phyloP scores from a whole-genome alignment of 2,329 filamentous ascomycete species.

The Periconia macrospinosa region DNA sequence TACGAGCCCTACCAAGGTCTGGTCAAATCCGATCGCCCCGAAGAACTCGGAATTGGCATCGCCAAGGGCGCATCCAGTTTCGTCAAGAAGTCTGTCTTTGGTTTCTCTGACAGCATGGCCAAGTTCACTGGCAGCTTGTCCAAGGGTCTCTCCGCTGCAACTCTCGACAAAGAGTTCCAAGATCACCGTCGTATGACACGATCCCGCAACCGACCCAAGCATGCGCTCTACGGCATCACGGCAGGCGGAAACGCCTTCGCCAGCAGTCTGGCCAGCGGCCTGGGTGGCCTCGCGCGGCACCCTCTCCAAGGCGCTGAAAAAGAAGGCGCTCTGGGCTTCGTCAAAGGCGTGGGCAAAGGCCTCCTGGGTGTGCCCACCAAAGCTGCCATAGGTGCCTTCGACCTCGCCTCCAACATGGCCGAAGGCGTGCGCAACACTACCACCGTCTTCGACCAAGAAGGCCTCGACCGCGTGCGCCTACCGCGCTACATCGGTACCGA shows the following conservation, averaged over 20 bases:
- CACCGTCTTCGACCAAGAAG: conserved; percentile 93
- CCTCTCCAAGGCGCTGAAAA: conserved; percentile 95
- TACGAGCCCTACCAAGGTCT: conserved; percentile 99
- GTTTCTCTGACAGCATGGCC: conserved; percentile 94
- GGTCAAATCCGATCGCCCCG: conserved; percentile 92
- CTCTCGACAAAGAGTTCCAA: conserved; percentile 98
- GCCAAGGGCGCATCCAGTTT: conserved; percentile 96
- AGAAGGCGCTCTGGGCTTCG: conserved; percentile 89
- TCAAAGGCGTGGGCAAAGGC: conserved; percentile 97
- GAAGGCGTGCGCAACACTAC: conserved; percentile 99
- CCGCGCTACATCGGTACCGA: conserved; percentile 90
- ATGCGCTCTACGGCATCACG: conserved; percentile 94
- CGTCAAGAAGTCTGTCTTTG: conserved; percentile 98
- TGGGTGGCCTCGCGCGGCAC: conserved; percentile 89
- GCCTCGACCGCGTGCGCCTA: conserved; percentile 91
- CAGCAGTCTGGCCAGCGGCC: conserved; percentile 87
- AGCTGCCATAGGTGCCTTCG: conserved; percentile 93
- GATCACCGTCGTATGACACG: conserved; percentile 92
- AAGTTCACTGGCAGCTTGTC: conserved; percentile 97
- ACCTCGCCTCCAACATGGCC: conserved; percentile 94
- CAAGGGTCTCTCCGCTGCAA: conserved; percentile 92
- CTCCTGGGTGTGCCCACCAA: conserved; percentile 94
- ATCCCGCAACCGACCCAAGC: conserved; percentile 91
- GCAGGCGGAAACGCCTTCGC: conserved; percentile 94
- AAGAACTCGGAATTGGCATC: conserved; percentile 92